These are phyloP conservation scores for Aureobasidium sp. DNA, from an alignment of 2,329 filamentous ascomycete genomes.

Conservation along the genomic window DNA sequence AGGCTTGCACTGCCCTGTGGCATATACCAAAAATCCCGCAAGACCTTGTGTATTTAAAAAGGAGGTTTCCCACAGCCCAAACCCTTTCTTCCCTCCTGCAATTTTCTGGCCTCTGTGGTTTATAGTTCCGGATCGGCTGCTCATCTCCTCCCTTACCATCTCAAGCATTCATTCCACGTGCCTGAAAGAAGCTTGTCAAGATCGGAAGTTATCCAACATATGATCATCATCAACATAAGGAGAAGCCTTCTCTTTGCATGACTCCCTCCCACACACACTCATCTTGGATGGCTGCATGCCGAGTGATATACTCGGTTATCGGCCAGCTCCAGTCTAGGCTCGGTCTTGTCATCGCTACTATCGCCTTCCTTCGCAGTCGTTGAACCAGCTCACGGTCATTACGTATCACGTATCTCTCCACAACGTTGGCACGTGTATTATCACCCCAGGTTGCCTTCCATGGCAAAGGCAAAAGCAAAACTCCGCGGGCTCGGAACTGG, in stretches of 20 bases:
- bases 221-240: not conserved
- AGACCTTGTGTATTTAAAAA: not conserved
- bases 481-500: not conserved
- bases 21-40: conserved; percentile 8
- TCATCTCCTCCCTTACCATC: not conserved
- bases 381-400: not conserved
- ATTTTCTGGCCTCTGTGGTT: not conserved
- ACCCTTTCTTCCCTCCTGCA: not conserved
- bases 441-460: not conserved
- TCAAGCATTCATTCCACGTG: conserved; percentile 8
- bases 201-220: not conserved
- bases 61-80: not conserved
- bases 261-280: too few species aligned
- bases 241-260: not conserved
- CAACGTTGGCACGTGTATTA: not conserved
- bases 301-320: not conserved
- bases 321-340: conserved; percentile 5
- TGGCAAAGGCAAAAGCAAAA: conserved; percentile 6
- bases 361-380: not conserved
- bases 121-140: conserved; percentile 1
- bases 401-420: conserved; percentile 2
- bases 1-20: conserved; percentile 10
- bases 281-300: not conserved
- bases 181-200: not conserved
- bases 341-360: conserved; percentile 2